Evolutionary conservation across 2,329 filamentous ascomycete species (phyloP).

Genomic region (Cercospora sp.): DNA sequence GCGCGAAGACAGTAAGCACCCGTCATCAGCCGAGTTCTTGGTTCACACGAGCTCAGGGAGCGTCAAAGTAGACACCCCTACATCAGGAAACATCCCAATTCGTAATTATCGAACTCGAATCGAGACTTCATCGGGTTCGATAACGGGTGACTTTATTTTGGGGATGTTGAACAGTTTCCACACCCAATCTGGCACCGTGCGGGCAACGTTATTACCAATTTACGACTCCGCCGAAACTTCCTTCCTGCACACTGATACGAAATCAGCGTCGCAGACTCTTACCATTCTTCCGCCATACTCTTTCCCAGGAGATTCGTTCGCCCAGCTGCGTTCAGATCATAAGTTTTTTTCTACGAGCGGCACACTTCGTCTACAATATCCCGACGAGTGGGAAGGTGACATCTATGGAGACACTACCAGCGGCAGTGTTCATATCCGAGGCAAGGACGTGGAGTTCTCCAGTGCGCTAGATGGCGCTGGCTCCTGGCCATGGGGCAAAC

Average conservation of each 20-base stretch:
- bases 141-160: conserved; percentile 45
- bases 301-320: conserved; percentile 22
- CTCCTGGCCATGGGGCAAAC: conserved; percentile 31
- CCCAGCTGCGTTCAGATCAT: conserved; percentile 39
- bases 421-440: conserved; percentile 43
- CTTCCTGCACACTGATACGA: conserved; percentile 38
- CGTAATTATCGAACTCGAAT: conserved; percentile 46
- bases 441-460: conserved; percentile 40
- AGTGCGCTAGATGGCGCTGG: conserved; percentile 29
- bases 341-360: conserved; percentile 37
- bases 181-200: conserved; percentile 43
- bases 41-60: conserved; percentile 41
- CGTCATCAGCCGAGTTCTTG: conserved; percentile 41
- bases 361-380: conserved; percentile 43
- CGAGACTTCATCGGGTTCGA: conserved; percentile 41
- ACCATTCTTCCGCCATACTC: conserved; percentile 40
- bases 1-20: conserved; percentile 32
- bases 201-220: conserved; percentile 42
- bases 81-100: conserved; percentile 33
- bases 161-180: conserved; percentile 41
- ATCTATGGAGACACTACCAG: conserved; percentile 42
- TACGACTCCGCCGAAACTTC: conserved; percentile 27
- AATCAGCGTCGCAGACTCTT: conserved; percentile 40
- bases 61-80: conserved; percentile 40
- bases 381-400: conserved; percentile 45